These are phyloP conservation scores for Metarhizium brunneum DNA, from an alignment of 2,329 filamentous ascomycete species.

Conservation along the genomic window DNA sequence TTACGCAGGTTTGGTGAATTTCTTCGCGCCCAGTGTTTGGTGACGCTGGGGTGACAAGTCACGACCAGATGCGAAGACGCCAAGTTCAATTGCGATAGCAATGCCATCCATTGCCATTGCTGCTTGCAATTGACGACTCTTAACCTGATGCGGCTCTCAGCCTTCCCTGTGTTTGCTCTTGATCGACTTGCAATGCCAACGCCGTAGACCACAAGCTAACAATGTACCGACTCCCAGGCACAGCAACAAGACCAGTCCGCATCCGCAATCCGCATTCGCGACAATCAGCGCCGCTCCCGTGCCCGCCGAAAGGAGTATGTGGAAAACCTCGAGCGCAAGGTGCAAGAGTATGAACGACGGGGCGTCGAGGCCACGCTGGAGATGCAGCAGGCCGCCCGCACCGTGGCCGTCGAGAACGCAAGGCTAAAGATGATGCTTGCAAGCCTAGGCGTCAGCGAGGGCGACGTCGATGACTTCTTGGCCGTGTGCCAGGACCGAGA, in stretches of 20 bases:
- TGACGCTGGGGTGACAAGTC: too few species aligned
- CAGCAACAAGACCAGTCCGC: conserved; percentile 7
- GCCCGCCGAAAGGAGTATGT: conserved; percentile 42
- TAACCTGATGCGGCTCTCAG: too few species aligned
- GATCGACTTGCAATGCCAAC: too few species aligned
- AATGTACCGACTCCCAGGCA: background rate
- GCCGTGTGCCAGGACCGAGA: conserved; percentile 24
- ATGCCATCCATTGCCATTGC: too few species aligned
- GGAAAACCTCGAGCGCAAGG: conserved; percentile 33
- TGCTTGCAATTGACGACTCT: too few species aligned
- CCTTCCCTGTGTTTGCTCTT: too few species aligned
- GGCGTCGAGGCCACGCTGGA: conserved; percentile 40
- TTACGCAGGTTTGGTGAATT: background rate
- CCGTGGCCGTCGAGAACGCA: conserved; percentile 39
- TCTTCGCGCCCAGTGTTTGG: too few species aligned
- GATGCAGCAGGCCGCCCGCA: conserved; percentile 44
- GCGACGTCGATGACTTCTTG: conserved; percentile 31
- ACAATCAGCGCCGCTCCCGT: conserved; percentile 45
- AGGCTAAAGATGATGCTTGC: conserved; percentile 33
- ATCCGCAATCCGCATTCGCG: conserved; percentile 31
- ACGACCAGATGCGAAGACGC: too few species aligned
- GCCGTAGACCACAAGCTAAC: background rate
- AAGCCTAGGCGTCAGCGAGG: conserved; percentile 27
- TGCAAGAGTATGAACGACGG: conserved; percentile 37
- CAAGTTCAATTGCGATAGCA: too few species aligned